phyloP scores from a whole-genome alignment of 306 rosid genomes.

The Rosa multiflora region DNA sequence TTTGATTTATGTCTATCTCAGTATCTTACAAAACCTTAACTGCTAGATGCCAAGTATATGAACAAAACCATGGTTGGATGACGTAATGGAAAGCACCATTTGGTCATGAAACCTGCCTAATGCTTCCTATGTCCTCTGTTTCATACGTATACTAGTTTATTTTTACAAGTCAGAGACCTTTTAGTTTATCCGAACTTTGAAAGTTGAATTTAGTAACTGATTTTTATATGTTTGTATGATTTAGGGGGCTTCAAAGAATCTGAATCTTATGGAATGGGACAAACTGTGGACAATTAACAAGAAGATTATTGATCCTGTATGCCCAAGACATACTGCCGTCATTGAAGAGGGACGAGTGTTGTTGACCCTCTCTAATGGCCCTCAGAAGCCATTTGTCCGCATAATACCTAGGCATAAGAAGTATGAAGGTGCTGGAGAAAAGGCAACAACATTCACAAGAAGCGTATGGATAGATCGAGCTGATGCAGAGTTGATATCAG shows the following conservation, averaged over 20 bases:
- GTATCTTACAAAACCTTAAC: constrained; percentile 4
- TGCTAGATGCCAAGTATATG: not conserved
- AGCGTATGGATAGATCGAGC: constrained; percentile 72
- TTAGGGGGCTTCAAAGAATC: constrained; percentile 93
- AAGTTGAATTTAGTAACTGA: constrained; percentile 17
- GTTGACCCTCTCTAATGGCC: constrained; percentile 79
- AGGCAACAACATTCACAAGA: constrained; percentile 66
- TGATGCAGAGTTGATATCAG: constrained; percentile 63
- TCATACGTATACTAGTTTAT: not conserved
- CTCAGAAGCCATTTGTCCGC: constrained; percentile 68
- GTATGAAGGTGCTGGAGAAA: constrained; percentile 81
- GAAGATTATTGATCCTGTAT: constrained; percentile 92
- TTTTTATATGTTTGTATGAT: constrained; percentile 16
- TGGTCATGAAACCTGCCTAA: not conserved
- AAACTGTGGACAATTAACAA: constrained; percentile 94
- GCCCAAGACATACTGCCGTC: constrained; percentile 91
- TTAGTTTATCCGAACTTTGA: not conserved
- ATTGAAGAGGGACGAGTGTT: constrained; percentile 62
- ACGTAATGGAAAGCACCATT: not conserved
- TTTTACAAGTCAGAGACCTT: not conserved
- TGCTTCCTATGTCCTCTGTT: not conserved
- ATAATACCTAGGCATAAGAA: constrained; percentile 90
- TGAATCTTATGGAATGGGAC: constrained; percentile 99
- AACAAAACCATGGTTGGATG: not conserved
- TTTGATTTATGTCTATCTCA: not conserved